Evolutionary conservation across 768 basidiomycete species (phyloP), one percentile per base, ranked within the genome.

Genomic region (Thelephora ganbajun): DNA sequence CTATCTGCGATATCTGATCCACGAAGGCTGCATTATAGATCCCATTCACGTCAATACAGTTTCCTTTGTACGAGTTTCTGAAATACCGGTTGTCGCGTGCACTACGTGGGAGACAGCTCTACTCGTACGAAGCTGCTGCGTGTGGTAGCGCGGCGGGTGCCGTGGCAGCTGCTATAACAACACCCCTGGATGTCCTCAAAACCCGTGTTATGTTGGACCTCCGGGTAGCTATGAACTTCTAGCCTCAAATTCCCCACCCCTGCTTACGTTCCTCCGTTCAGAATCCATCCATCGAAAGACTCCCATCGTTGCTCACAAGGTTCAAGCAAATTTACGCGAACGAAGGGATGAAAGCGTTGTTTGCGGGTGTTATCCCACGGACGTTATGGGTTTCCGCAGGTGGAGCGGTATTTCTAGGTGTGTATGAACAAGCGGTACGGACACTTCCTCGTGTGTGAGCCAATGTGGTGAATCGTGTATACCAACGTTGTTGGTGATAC

Each of bases 371-470:
- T 36, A 73, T 93, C 6, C 94, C 94, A 20, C 76, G 96, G 59
- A 97, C 93, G 35, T 60, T 96, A 45, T 98, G 94, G 85, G 98
- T 99, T 58, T 91, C 90, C 1, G 80, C 88, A 2, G 96, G 96
- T 2, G 96, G 96, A 2, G 92, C 93, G 0, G 90, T 98, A 0
- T 99, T 99, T 63, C 71, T 99, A 20, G 96, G 96, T n/a, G 82
- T 90, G 43, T 99, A 97, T 56, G 94, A 99, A 62, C 83, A 79
- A 75, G 77, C 71, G 0, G 68, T 81, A 3, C 69, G 74, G 56
- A 66, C 70, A 2, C 60, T 85, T 11, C 70, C 58, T 52, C 54
- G 51, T 11, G 33, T 70, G 13, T 49, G 42, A 5, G 26, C 35
- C 26, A 9, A 30, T 4, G 11, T 47, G 33, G 46, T 44, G 11